Evolutionary conservation across 208 protist species (phyloP).

Genomic region (Acanthamoeba healyi): DNA sequence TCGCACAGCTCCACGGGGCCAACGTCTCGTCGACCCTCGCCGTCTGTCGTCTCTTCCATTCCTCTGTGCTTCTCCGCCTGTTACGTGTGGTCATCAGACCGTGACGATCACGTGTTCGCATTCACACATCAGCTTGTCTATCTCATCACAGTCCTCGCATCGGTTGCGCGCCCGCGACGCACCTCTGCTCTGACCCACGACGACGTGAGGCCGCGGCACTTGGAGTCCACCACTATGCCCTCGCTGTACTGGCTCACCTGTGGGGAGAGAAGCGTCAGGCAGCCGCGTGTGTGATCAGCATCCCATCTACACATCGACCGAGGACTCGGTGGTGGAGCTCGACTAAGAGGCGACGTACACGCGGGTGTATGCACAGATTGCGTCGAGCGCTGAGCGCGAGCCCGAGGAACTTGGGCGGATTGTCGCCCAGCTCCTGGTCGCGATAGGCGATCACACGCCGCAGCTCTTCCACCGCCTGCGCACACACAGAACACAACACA

Average conservation of each 20-base stretch:
- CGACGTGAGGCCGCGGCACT: constrained; percentile 95
- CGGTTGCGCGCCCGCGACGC: too few species aligned
- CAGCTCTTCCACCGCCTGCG: constrained; percentile 85
- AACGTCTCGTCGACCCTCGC: neutral
- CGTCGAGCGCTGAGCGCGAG: constrained; percentile 88
- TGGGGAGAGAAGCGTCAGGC: too few species aligned
- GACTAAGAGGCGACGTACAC: constrained; percentile 84
- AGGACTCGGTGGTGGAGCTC: neutral
- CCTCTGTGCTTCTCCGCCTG: constrained; percentile 39
- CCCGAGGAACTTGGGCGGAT: constrained; percentile 85
- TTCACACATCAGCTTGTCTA: neutral
- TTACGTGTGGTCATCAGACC: too few species aligned
- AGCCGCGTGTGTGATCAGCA: too few species aligned
- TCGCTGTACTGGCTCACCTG: constrained; percentile 70
- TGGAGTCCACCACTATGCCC: constrained; percentile 95
- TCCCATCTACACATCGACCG: neutral
- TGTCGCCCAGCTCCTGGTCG: constrained; percentile 78
- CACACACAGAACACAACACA: too few species aligned
- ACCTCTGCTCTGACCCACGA: constrained; percentile 91
- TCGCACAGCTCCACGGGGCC: constrained; percentile 84
- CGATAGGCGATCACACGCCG: constrained; percentile 84
- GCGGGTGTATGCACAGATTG: constrained; percentile 97
- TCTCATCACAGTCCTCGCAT: too few species aligned
- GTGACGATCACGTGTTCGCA: too few species aligned
- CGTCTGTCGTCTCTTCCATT: neutral